These are phyloP conservation scores for Penicillium sp. DNA, from an alignment of 2,329 filamentous ascomycete species.

Conservation along the genomic window DNA sequence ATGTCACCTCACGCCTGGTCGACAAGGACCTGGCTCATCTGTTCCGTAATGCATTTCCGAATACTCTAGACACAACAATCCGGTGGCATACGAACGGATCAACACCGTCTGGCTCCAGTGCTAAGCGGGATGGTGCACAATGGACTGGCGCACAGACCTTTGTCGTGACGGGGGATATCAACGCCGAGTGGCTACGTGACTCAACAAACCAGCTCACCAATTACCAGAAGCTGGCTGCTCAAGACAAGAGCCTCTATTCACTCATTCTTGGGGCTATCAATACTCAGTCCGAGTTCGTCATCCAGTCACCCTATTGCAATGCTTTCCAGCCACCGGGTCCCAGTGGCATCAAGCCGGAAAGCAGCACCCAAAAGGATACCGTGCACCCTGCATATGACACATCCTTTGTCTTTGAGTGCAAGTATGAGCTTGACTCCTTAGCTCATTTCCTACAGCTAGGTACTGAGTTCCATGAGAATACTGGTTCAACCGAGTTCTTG, in stretches of 20 bases:
- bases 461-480: constrained; percentile 83
- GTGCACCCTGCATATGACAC: constrained; percentile 89
- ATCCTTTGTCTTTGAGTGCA: constrained; percentile 89
- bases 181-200: constrained; percentile 88
- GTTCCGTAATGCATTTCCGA: constrained; percentile 94
- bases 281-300: constrained; percentile 92
- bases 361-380: constrained; percentile 76
- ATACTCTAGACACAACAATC: constrained; percentile 85
- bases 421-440: constrained; percentile 95
- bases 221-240: constrained; percentile 80
- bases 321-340: constrained; percentile 93
- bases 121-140: constrained; percentile 53
- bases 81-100: constrained; percentile 74
- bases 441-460: constrained; percentile 83
- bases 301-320: constrained; percentile 94
- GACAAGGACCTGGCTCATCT: constrained; percentile 86
- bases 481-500: constrained; percentile 74
- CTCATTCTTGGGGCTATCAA: constrained; percentile 92
- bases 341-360: constrained; percentile 67
- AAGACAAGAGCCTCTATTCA: constrained; percentile 72
- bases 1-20: constrained; percentile 75
- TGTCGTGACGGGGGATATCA: constrained; percentile 89
- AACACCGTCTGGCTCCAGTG: constrained; percentile 32
- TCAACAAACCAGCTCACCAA: constrained; percentile 91
- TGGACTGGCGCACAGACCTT: constrained; percentile 90